Conservation (phyloP, 495 filamentous ascomycete genomes). For the Rostrohypoxylon terebratum region DNA sequence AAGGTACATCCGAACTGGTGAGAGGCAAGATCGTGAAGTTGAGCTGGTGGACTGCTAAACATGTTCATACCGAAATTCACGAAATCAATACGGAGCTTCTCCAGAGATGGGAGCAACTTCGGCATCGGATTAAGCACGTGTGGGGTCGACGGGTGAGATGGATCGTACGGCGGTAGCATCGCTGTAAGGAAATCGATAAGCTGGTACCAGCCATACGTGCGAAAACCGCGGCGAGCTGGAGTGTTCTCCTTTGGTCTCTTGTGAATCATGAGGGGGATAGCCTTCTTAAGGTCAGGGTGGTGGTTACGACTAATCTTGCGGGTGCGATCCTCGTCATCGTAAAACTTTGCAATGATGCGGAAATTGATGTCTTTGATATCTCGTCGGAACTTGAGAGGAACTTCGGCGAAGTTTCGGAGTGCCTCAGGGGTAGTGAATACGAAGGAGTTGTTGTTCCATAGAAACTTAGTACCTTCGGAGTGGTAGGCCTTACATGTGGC, state of each 20-base stretch:
- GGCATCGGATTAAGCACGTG: constrained; percentile 36
- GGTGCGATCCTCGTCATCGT: constrained; percentile 56
- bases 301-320: constrained; percentile 46
- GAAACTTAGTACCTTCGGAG: constrained; percentile 53
- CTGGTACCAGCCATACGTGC: constrained; percentile 62
- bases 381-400: constrained; percentile 49
- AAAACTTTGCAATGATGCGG: constrained; percentile 61
- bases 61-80: constrained; percentile 58
- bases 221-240: constrained; percentile 56
- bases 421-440: constrained; percentile 59
- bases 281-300: constrained; percentile 48
- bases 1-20: constrained; percentile 59
- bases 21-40: constrained; percentile 52
- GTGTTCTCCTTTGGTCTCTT: constrained; percentile 51
- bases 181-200: constrained; percentile 58
- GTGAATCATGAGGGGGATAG: constrained; percentile 47
- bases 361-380: constrained; percentile 55
- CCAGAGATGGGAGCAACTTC: constrained; percentile 56
- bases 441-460: constrained; percentile 61
- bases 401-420: constrained; percentile 54
- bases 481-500: constrained; percentile 58
- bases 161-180: constrained; percentile 54
- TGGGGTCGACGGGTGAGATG: constrained; percentile 4
- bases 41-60: constrained; percentile 48
- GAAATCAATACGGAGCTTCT: constrained; percentile 59